Percentiles rank a stretch among this genome's conserved stretches.
Evolutionary conservation across 2,329 filamentous ascomycete species (phyloP).

Genomic region (Diaporthe aspalathi): DNA sequence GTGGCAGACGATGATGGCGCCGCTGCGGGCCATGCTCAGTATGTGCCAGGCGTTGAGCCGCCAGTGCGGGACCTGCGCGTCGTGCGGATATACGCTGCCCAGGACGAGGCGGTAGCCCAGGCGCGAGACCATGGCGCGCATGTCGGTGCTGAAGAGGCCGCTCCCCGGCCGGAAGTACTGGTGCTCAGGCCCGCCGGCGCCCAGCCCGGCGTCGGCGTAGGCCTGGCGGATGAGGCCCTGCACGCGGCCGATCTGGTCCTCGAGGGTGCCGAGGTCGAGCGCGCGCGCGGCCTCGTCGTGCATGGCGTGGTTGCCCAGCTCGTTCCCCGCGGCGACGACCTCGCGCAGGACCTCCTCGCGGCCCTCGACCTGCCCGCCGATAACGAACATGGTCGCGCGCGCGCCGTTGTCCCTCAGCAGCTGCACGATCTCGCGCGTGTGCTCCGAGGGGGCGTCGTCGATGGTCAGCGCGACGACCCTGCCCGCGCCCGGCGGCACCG

Average conservation of each 20-base stretch:
- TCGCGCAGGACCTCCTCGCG: conserved; percentile 65
- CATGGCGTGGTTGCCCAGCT: conserved; percentile 91
- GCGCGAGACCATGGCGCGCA: conserved; percentile 69
- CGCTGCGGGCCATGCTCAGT: conserved; percentile 80
- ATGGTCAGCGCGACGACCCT: conserved; percentile 85
- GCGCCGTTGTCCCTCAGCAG: conserved; percentile 75
- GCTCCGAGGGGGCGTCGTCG: conserved; percentile 83
- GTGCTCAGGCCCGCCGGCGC: conserved; percentile 56
- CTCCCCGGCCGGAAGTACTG: conserved; percentile 86
- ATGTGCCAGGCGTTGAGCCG: conserved; percentile 81
- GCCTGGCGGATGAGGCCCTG: conserved; percentile 68
- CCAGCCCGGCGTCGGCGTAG: conserved; percentile 59
- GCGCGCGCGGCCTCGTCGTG: conserved; percentile 80
- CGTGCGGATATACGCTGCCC: conserved; percentile 88
- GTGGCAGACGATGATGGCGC: conserved; percentile 87
- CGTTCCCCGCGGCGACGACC: conserved; percentile 72
- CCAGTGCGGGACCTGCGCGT: conserved; percentile 82
- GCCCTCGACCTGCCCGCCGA: conserved; percentile 76
- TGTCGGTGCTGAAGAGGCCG: conserved; percentile 80
- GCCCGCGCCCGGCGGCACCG: conserved; percentile 55
- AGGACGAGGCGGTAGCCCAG: conserved; percentile 80
- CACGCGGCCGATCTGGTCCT: conserved; percentile 72
- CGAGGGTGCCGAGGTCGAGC: conserved; percentile 69
- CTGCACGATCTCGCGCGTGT: conserved; percentile 77
- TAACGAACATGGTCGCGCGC: conserved; percentile 88